Evolutionary conservation across 306 rosid genomes (phyloP).

Genomic region (Rosa persica): DNA sequence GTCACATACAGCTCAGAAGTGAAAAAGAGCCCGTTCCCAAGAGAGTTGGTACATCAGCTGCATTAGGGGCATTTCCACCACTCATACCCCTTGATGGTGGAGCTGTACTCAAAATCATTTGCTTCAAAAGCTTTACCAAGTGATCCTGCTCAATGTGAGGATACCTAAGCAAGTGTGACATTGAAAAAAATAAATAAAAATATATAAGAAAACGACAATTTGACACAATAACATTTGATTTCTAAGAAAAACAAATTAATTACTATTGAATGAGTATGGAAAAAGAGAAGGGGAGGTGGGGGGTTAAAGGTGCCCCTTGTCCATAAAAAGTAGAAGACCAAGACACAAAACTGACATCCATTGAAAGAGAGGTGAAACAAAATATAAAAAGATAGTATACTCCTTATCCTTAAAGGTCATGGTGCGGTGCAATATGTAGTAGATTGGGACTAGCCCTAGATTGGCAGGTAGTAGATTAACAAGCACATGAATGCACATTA

Average conservation of each 20-base stretch:
- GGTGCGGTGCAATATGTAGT: slow-evolving; percentile 4
- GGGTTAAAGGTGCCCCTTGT: not conserved
- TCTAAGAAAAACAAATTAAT: not conserved
- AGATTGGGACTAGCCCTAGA: not conserved
- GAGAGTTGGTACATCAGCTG: slow-evolving; percentile 97
- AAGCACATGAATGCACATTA: not conserved
- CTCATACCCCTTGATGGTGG: slow-evolving; percentile 53
- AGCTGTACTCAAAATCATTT: slow-evolving; percentile 56
- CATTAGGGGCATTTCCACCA: slow-evolving; percentile 75
- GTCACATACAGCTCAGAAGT: slow-evolving; percentile 73
- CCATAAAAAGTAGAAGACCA: not conserved
- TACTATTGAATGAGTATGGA: not conserved
- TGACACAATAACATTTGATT: slow-evolving; percentile 11
- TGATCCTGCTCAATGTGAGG: slow-evolving; percentile 87
- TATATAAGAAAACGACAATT: slow-evolving; percentile 6
- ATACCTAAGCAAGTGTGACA: slow-evolving; percentile 55
- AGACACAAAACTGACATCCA: not conserved
- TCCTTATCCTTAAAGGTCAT: not conserved
- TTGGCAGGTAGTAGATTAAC: not conserved
- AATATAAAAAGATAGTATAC: not conserved
- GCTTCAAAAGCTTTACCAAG: slow-evolving; percentile 91
- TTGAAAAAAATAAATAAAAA: slow-evolving; percentile 20
- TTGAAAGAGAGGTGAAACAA: not conserved
- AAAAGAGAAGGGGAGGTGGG: not conserved
- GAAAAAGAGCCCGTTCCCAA: slow-evolving; percentile 87